Conservation (phyloP, 2,329 filamentous ascomycete genomes). For the Phaeosphaeria sp. region DNA sequence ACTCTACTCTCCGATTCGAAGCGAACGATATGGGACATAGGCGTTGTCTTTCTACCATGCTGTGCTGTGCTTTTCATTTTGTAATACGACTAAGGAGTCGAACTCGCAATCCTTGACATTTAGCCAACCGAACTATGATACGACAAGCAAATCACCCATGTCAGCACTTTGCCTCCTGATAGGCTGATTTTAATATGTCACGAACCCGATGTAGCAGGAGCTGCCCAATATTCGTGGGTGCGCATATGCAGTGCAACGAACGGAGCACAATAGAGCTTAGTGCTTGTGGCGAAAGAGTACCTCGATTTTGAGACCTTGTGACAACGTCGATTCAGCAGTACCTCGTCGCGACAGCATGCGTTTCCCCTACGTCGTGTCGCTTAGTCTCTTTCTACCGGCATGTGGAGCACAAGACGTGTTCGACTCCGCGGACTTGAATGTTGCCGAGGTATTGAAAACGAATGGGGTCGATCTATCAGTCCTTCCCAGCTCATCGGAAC, state of each 20-base stretch:
- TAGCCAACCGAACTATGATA: background rate
- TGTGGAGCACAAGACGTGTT: slow-evolving; percentile 10
- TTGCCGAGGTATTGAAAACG: slow-evolving; percentile 23
- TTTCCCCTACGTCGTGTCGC: background rate
- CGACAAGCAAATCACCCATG: background rate
- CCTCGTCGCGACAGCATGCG: background rate
- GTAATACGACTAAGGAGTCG: too few species aligned
- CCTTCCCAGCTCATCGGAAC: slow-evolving; percentile 17
- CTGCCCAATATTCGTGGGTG: background rate
- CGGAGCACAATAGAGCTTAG: background rate
- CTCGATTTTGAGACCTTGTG: background rate
- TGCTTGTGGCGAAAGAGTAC: background rate
- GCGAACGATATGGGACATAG: too few species aligned
- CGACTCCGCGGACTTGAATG: slow-evolving; percentile 25
- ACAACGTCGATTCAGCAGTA: background rate
- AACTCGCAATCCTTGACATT: background rate
- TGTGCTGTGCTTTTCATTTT: too few species aligned
- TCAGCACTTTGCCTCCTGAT: background rate
- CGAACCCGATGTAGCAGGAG: background rate
- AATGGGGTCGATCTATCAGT: slow-evolving; percentile 25
- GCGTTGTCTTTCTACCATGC: too few species aligned
- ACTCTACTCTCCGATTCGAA: too few species aligned
- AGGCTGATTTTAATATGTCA: background rate
- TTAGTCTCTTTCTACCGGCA: slow-evolving; percentile 1
- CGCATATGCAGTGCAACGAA: background rate